Evolutionary conservation across 2,329 filamentous ascomycete species (phyloP), one percentile per base, ranked within the genome.

Genomic region (Venturia nashicola): DNA sequence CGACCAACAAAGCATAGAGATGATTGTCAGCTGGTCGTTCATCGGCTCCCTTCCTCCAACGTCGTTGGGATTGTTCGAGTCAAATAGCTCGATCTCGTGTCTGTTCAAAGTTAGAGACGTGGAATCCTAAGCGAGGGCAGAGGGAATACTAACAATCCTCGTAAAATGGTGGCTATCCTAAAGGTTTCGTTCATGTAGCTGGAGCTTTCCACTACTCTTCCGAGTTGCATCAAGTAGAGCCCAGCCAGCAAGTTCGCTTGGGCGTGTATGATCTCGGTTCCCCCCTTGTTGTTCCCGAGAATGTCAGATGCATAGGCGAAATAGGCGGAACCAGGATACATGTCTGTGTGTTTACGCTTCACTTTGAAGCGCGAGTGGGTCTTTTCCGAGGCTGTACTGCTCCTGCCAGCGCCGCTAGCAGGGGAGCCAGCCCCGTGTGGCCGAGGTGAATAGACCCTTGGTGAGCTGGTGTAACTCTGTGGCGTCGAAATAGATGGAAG

Each of bases 231-330:
- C 67, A 92, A 87, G 72, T 96, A 99, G 5, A 99, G 77, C 2
- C 90, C 91, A 18, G 91, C 91, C 59, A 97, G 81, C 32, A 97
- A 84, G 69, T 87, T 86, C 8, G 89, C 90, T 73, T 96, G 92
- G 5, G 95, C 90, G 71, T 94, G 88, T 67, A 88, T 86, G 65
- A 97, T 79, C 54, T 89, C 89, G 66, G 88, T 89, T 0, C 88
- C 88, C 14, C 89, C 92, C 43, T 86, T 81, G 61, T 94, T 86
- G 65, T 88, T 88, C 5, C 91, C 91, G 18, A 97, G 78, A 44
- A 97, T 96, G 66, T 94, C 88, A 0, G 88, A 88, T 2, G 91
- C 93, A 66, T 89, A 86, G 0, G 89, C 89, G 72, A 92, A 97
- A 72, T 97, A 97, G 39, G 91, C 88, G 65, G 97, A 78, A 0